Conservation (phyloP, 192 early-diverging fungal genomes). For the Gonapodya sp. region DNA sequence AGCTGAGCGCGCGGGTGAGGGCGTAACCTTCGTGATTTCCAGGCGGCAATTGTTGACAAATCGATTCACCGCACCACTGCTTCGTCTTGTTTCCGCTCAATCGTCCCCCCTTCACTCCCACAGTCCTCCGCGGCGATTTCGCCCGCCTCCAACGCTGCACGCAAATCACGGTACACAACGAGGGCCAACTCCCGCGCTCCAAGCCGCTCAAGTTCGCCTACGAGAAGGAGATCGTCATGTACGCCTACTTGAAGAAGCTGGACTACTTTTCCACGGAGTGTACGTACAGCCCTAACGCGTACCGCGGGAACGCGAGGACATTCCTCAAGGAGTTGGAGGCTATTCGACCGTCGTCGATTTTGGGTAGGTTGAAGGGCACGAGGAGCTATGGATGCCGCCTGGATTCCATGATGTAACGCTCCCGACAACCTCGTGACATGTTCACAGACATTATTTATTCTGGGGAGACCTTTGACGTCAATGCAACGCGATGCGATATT, state of each 20-base stretch:
- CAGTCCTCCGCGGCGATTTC: conserved; percentile 89
- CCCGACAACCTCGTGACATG: not conserved
- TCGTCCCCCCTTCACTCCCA: not conserved
- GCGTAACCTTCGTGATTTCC: not conserved
- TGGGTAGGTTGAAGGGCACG: conserved; percentile 54
- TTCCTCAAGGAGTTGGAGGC: conserved; percentile 93
- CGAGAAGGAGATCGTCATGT: conserved; percentile 99
- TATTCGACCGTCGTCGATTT: conserved; percentile 76
- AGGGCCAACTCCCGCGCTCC: conserved; percentile 63
- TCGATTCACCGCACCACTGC: not conserved
- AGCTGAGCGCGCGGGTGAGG: not conserved
- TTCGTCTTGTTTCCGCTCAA: not conserved
- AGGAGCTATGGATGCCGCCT: no score
- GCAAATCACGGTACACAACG: conserved; percentile 70
- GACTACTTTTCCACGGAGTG: conserved; percentile 99
- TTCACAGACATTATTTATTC: conserved; percentile 82
- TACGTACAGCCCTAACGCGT: conserved; percentile 94
- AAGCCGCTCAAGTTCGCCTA: conserved; percentile 99
- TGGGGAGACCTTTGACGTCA: conserved; percentile 67
- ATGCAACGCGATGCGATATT: not conserved
- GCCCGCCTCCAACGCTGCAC: conserved; percentile 88
- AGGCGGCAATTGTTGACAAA: not conserved
- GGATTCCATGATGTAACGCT: no score
- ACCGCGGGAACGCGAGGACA: conserved; percentile 85
- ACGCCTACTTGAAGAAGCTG: conserved; percentile 91